Evolutionary conservation across 2,329 filamentous ascomycete species (phyloP).

Genomic region (Talaromyces sp.): DNA sequence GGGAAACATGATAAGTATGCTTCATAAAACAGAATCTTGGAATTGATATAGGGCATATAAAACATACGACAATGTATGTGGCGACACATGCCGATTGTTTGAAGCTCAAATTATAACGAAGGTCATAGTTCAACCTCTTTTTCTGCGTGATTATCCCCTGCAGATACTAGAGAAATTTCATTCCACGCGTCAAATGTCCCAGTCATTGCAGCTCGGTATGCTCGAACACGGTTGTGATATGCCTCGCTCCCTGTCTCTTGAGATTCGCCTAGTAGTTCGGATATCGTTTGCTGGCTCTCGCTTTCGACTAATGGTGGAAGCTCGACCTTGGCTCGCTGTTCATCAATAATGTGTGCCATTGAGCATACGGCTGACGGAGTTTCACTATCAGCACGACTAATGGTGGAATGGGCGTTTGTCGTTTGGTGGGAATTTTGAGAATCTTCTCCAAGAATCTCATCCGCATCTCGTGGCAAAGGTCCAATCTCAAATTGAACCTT

Average conservation of each 20-base stretch:
- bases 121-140: constrained; percentile 43
- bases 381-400: not conserved
- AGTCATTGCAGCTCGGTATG: constrained; percentile 42
- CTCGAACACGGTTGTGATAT: constrained; percentile 20
- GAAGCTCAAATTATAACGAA: constrained; percentile 7
- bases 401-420: constrained; percentile 2
- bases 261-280: constrained; percentile 7
- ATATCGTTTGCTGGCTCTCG: constrained; percentile 9
- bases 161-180: constrained; percentile 42
- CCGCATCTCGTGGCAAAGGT: constrained; percentile 10
- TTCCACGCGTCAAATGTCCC: constrained; percentile 44
- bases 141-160: constrained; percentile 41
- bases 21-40: constrained; percentile 23
- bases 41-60: not conserved
- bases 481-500: constrained; percentile 17
- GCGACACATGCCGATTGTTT: not conserved
- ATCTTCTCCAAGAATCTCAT: constrained; percentile 8
- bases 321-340: not conserved
- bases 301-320: not conserved
- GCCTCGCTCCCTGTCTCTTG: not conserved
- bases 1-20: constrained; percentile 85
- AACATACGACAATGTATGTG: not conserved
- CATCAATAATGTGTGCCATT: not conserved
- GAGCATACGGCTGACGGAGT: not conserved
- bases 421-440: constrained; percentile 5